Conservation (phyloP, 139 green algal species). For the Eudorina sp. region DNA sequence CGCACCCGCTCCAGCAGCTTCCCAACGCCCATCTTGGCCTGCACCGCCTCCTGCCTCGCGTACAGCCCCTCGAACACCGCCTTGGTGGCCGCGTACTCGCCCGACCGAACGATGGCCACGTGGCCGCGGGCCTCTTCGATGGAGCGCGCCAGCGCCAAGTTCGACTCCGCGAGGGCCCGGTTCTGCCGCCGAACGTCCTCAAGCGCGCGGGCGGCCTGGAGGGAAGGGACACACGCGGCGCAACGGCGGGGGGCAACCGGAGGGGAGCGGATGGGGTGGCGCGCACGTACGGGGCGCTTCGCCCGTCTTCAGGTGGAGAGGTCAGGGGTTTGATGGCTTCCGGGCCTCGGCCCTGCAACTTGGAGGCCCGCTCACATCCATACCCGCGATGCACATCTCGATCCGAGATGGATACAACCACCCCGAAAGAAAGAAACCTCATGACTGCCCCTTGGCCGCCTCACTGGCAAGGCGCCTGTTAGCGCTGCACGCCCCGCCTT, state of each 20-base stretch:
- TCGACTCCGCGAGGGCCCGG: conserved; percentile 60
- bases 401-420: no score
- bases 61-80: conserved; percentile 68
- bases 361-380: no score
- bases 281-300: no score
- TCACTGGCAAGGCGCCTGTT: no score
- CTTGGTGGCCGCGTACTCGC: conserved; percentile 68
- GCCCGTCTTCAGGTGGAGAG: no score
- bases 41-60: conserved; percentile 63
- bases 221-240: not conserved
- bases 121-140: conserved; percentile 75
- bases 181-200: conserved; percentile 65
- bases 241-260: not conserved
- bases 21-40: conserved; percentile 39
- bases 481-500: no score
- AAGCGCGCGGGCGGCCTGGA: conserved; percentile 55
- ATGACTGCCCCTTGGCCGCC: no score
- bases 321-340: no score
- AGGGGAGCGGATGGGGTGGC: not conserved
- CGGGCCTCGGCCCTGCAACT: no score
- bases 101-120: conserved; percentile 76
- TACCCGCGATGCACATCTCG: no score
- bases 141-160: conserved; percentile 61
- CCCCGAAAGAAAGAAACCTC: no score
- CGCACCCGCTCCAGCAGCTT: conserved; percentile 61